A percentile compares a stretch with the other conserved stretches of the same genome.
phyloP scores from a whole-genome alignment of 805 yeast genomes.

The Candida pseudofarinosa region DNA sequence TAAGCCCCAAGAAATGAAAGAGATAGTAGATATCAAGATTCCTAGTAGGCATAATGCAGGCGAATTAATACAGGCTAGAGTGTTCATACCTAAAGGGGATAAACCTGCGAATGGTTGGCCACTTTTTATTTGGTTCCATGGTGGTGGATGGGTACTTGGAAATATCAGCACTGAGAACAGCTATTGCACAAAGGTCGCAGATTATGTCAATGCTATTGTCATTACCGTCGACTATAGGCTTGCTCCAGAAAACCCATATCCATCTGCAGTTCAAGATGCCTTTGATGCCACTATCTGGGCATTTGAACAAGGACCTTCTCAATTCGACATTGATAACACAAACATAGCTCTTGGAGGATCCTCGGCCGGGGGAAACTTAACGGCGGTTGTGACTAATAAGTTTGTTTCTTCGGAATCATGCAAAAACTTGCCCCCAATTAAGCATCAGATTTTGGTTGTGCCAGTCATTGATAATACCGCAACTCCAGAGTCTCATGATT shows the following conservation, averaged over 20 bases:
- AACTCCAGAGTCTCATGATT: slow-evolving; percentile 24
- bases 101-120: slow-evolving; percentile 37
- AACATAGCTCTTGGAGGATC: slow-evolving; percentile 42
- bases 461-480: slow-evolving; percentile 45
- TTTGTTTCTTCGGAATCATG: slow-evolving; percentile 14
- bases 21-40: slow-evolving; percentile 25
- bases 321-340: slow-evolving; percentile 22
- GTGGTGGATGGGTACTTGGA: slow-evolving; percentile 46
- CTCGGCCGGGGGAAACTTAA: slow-evolving; percentile 43
- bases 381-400: slow-evolving; percentile 35
- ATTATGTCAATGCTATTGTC: slow-evolving; percentile 39
- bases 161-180: slow-evolving; percentile 14
- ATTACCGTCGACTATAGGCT: slow-evolving; percentile 47
- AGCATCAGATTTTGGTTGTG: slow-evolving; percentile 39
- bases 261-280: slow-evolving; percentile 46
- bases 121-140: slow-evolving; percentile 37
- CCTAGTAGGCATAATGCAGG: slow-evolving; percentile 25
- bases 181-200: neutral
- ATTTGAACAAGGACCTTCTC: slow-evolving; percentile 13
- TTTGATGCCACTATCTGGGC: slow-evolving; percentile 32
- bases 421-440: slow-evolving; percentile 28
- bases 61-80: slow-evolving; percentile 24
- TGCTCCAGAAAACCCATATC: slow-evolving; percentile 49
- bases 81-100: slow-evolving; percentile 32
- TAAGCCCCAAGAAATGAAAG: slow-evolving; percentile 21